Base-by-base conservation (phyloP, 345 rosid species). In the Syzygium aqueum region DNA sequence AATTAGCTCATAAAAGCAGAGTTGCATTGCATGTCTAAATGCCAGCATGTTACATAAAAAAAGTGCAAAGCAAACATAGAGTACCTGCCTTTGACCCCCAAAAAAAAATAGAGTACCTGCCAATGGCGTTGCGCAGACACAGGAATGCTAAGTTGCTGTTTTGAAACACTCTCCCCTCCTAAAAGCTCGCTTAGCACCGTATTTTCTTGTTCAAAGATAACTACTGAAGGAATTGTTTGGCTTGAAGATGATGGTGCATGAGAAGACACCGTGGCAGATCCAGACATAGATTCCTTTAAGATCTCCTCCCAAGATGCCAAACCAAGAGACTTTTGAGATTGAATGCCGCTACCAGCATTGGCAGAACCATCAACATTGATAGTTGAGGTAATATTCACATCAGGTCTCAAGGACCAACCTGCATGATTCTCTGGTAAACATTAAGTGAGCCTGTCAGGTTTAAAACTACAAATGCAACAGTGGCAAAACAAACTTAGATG, bases 221-320 rank as follows among this genome's bases (percentile, higher is more conserved):
- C 90, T 84, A 87, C 88, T 50, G 85, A 57, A 87, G 87, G 77
- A 78, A 85, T 89, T 84, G 89, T 54, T 86, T 90, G 91, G 63
- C 86, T 37, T 53, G 95, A 85, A 91, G 78, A 86, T 33, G 85
- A 37, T 85, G 91, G 85, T 85, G 85, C 88, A 89, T 86, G 89
- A 91, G 87, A 91, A 87, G 94, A 87, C 85, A 86, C 87, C 87
- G 30, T 90, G 85, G 88, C 89, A 86, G 89, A 86, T 85, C 90
- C 93, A 77, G 90, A 84, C 85, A 87, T 88, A 84, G 92, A 92
- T 87, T 92, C 93, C 86, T 89, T 92, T 88, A 93, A 88, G 84
- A 92, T 93, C 86, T 89, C 96, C 90, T 94, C 95, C 97, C 96
- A 95, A 53, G 95, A 90, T 90, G 87, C 88, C 90, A 92, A 88